Conservation (phyloP, 2,329 filamentous ascomycete genomes). For the Sporothrix pallida region DNA sequence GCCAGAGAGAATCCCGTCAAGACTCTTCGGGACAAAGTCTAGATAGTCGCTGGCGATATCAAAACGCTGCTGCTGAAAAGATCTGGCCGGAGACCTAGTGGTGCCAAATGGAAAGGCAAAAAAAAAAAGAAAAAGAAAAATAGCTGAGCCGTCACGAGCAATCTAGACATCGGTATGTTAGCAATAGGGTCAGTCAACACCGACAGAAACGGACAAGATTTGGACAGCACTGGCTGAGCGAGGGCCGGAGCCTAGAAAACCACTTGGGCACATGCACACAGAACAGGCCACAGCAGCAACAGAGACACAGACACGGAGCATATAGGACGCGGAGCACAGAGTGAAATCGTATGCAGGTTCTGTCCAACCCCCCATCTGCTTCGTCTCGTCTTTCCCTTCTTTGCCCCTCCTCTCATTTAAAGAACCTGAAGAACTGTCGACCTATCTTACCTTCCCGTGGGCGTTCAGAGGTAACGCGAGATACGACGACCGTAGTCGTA, state of each 20-base stretch:
- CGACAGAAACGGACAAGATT: no score
- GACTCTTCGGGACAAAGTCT: neutral
- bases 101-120: neutral
- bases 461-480: neutral
- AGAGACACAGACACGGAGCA: neutral
- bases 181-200: neutral
- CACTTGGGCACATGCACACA: neutral
- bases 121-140: neutral
- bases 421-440: no score
- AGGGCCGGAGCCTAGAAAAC: neutral
- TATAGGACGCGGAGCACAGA: neutral
- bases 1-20: neutral
- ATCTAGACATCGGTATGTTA: neutral
- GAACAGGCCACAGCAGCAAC: neutral
- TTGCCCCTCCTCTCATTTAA: neutral
- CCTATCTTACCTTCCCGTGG: no score
- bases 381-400: neutral
- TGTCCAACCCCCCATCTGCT: neutral
- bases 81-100: neutral
- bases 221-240: neutral
- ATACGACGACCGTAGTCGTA: neutral
- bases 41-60: neutral
- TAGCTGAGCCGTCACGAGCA: neutral
- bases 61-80: neutral
- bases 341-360: conserved; percentile 6